Base-by-base conservation (phyloP, 352 stramenopile genomes). In the Phytopythium ostracodes region DNA sequence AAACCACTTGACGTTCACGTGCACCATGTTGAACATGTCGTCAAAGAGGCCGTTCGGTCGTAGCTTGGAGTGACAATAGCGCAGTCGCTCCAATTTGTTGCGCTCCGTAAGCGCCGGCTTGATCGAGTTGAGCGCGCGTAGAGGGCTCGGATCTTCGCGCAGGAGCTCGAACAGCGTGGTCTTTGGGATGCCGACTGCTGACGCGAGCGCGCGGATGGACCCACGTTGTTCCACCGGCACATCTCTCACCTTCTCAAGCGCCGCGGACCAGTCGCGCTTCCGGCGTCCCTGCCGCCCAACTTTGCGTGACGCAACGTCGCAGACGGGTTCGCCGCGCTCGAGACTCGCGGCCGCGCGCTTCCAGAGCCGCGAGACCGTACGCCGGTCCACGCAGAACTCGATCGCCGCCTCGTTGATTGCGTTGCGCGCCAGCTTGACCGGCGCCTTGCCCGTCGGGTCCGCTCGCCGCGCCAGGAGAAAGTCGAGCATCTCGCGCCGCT, bases 1-100 rank as follows among this genome's bases (percentile, higher is more conserved):
- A 60, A 79, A 73, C 75, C 75, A 80, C 56, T 84, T 84, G 56
- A 78, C 63, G 46, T 81, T 77, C 31, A 81, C 64, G 56, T 81
- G 73, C 50, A 78, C 70, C 11, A 78, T 65, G 27, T 78, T 77
- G 47, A 72, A 56, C 73, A 81, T 77, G 43, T 81, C 67, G 25
- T 76, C 63, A 51, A 80, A 80, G 10, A 80, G 53, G 0, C 73
- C 73, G 53, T 71, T 78, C 7, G 58, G 12, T 5, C 70, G 70
- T n/a, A 76, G 56, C 56, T 76, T 75, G n/a, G 64, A 57, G 18
- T 43, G 50, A 43, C 70, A 81, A 52, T 81, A 81, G 7, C 44
- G 55, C 29, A 81, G 61, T 17, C 73, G 55, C 59, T 81, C 68
- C 10, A 74, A 29, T 44, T 78, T 76, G 49, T 81, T 77, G 67